Evolutionary conservation across 345 rosid species (phyloP).

Genomic region (Rhodamnia argentea): DNA sequence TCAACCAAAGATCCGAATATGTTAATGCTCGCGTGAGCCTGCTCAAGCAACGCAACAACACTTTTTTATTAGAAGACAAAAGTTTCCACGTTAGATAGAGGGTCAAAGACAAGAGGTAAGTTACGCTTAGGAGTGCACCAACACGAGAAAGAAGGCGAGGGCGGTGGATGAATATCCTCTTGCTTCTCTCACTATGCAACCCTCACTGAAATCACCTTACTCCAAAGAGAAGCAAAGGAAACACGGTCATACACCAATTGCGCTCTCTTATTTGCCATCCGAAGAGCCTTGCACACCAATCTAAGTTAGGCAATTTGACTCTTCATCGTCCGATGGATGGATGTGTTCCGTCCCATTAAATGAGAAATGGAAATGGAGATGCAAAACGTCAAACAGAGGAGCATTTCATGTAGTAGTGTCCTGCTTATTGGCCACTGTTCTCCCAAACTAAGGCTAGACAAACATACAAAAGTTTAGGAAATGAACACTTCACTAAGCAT

Average conservation of each 20-base stretch:
- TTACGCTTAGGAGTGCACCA: not conserved
- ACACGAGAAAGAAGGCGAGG: not conserved
- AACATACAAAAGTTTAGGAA: not conserved
- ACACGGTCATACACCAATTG: not conserved
- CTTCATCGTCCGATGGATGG: not conserved
- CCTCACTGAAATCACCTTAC: not conserved
- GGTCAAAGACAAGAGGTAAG: not conserved
- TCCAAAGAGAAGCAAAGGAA: not conserved
- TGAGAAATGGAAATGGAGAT: not conserved
- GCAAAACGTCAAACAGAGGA: not conserved
- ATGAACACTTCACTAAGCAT: slow-evolving; percentile 11
- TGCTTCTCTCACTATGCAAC: not conserved
- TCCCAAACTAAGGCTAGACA: not conserved
- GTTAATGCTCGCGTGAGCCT: not conserved
- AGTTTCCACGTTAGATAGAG: not conserved
- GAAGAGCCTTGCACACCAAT: not conserved
- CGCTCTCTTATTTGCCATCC: not conserved
- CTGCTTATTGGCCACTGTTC: not conserved
- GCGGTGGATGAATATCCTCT: not conserved
- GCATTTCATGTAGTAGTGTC: not conserved
- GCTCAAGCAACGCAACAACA: not conserved
- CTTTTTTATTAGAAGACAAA: not conserved
- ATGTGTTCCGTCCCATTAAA: not conserved
- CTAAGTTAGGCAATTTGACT: not conserved
- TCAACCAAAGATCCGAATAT: not conserved